phyloP scores from a whole-genome alignment of 371 early-diverging fungal genomes.

The Mortierella sp. region DNA sequence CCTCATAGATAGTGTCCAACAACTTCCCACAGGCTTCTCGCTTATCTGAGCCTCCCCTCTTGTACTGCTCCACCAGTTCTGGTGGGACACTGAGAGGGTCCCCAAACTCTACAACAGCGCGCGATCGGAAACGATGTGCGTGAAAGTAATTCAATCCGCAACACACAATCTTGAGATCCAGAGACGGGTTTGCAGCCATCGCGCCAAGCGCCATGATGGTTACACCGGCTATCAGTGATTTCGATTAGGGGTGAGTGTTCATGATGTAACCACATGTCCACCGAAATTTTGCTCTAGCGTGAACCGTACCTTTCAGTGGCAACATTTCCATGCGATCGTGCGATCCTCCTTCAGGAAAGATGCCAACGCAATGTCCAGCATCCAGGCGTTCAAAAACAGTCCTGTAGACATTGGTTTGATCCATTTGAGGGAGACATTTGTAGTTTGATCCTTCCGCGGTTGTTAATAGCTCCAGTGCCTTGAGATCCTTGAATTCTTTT shows the following conservation, averaged over 20 bases:
- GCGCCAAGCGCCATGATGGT: conserved; percentile 95
- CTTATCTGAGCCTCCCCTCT: conserved; percentile 82
- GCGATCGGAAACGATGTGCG: conserved; percentile 93
- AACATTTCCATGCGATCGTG: conserved; percentile 96
- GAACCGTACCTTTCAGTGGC: conserved; percentile 92
- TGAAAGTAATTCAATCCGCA: conserved; percentile 95
- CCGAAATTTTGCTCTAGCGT: too few relatives aligned
- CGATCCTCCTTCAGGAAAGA: conserved; percentile 98
- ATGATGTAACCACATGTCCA: background rate
- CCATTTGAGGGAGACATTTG: conserved; percentile 86
- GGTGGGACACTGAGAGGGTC: conserved; percentile 81
- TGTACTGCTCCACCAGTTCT: conserved; percentile 83
- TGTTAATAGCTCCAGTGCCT: conserved; percentile 70
- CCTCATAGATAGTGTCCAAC: conserved; percentile 79
- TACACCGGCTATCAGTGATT: conserved; percentile 71
- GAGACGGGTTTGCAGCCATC: conserved; percentile 86
- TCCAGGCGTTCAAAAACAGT: conserved; percentile 82
- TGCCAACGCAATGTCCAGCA: conserved; percentile 87
- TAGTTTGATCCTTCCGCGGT: conserved; percentile 69
- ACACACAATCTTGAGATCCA: conserved; percentile 95
- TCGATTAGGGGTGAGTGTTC: background rate
- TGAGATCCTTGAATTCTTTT: conserved; percentile 73
- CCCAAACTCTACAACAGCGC: conserved; percentile 97
- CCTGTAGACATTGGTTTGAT: conserved; percentile 87
- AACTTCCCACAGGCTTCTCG: conserved; percentile 82